Evolutionary conservation across 345 rosid species (phyloP).

Genomic region (Populus pruinosa): DNA sequence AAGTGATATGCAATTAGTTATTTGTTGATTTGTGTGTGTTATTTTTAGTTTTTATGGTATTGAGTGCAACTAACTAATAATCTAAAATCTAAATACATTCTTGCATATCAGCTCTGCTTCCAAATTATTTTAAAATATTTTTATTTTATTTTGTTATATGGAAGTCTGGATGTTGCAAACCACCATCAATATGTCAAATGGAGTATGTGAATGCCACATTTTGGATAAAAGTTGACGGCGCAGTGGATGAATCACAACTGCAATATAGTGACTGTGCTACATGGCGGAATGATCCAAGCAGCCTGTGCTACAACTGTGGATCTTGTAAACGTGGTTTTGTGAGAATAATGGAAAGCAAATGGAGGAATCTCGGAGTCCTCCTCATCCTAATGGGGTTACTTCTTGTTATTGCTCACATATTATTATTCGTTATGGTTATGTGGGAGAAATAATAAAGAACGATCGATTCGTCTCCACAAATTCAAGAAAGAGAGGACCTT

Average conservation of each 20-base stretch:
- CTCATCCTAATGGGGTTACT: slow-evolving; percentile 48
- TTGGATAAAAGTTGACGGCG: slow-evolving; percentile 37
- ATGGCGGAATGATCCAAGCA: slow-evolving; percentile 47
- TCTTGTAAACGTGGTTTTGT: slow-evolving; percentile 57
- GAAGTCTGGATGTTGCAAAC: slow-evolving; percentile 74
- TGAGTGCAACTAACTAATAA: too few relatives aligned
- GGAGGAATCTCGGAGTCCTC: slow-evolving; percentile 72
- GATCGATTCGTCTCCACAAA: background rate
- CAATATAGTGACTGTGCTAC: slow-evolving; percentile 40
- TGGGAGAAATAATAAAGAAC: slow-evolving; percentile 33
- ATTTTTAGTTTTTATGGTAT: too few relatives aligned
- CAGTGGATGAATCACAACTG: background rate
- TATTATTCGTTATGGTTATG: slow-evolving; percentile 53
- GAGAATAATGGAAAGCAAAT: slow-evolving; percentile 45
- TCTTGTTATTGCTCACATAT: slow-evolving; percentile 52
- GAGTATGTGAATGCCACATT: slow-evolving; percentile 54
- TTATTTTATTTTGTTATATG: background rate
- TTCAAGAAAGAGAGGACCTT: background rate
- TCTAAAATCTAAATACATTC: too few relatives aligned
- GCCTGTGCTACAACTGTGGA: slow-evolving; percentile 56
- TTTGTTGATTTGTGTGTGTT: background rate
- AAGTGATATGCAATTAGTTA: background rate
- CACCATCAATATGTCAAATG: slow-evolving; percentile 58
- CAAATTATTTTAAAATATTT: background rate
- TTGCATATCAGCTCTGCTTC: background rate